Evolutionary conservation across 1,284 basidiomycete genomes (phyloP), one percentile per base, ranked within the genome.

Genomic region (Irpex sp.): DNA sequence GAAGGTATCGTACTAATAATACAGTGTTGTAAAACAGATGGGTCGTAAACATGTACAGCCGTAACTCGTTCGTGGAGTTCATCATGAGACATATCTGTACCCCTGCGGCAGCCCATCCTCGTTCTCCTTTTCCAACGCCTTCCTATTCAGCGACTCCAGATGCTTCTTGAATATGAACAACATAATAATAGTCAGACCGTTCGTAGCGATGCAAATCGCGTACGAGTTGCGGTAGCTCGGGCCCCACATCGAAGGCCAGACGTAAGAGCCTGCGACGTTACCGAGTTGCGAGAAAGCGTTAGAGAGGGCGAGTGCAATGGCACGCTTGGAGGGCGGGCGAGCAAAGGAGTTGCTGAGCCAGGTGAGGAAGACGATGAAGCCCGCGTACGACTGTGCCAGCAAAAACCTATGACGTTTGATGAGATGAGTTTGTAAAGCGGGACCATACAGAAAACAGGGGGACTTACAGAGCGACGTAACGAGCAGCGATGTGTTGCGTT

Each of bases 281-380:
- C 90, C 90, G 2, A 89, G 75, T 65, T 88, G 84, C n/a, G 84
- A 84, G 67, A 89, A 82, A 28, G 86, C 81, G 69, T 92, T 91
- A 64, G 90, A 84, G 61, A 89, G 75, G 0, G 89, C 91, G 56
- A 93, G 77, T 4, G 85, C 86, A 18, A 90, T 87, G n/a, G 89
- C 89, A 35, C 89, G 84, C 74, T 91, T 92, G 14, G 84, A 82
- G 5, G 88, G 81, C 45, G 88, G 84, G 35, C 81, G 79, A 19
- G 87, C 78, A 62, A 93, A 80, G 4, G 85, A 83, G 65, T 85
- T 86, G 66, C 83, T 86, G 45, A 85, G 78, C 91, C 90, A 93
- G 0, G 89, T 81, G 62, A 85, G 79, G 67, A 88, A 84, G 59
- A 81, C 80, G 60, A 91, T 83, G 72, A 87, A 88, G 1, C 82